Conservation (phyloP, 805 yeast species). For the Ogataea methanolica region DNA sequence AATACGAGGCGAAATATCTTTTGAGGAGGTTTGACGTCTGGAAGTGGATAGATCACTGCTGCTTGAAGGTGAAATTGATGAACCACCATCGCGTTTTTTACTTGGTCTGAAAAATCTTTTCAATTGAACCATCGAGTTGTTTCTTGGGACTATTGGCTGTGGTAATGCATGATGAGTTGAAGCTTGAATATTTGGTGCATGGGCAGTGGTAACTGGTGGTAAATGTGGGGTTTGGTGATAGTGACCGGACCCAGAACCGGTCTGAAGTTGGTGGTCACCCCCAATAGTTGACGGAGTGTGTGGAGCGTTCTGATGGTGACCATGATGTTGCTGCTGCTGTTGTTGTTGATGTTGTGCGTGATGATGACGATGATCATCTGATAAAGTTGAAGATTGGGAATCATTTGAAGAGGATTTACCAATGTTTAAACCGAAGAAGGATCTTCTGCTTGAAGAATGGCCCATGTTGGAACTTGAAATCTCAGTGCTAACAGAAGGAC, state of each 20-base stretch:
- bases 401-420: conserved; percentile 29
- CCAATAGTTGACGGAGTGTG: background rate
- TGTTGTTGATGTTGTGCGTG: conserved; percentile 2
- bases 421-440: conserved; percentile 26
- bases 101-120: conserved; percentile 68
- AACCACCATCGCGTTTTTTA: conserved; percentile 21
- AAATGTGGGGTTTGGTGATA: conserved; percentile 16
- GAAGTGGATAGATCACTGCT: conserved; percentile 4
- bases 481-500: conserved; percentile 10
- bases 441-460: conserved; percentile 24
- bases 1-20: conserved; percentile 15
- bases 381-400: conserved; percentile 21
- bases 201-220: conserved; percentile 5
- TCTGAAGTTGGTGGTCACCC: conserved; percentile 4
- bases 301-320: conserved; percentile 1
- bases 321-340: conserved; percentile 1
- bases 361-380: conserved; percentile 23
- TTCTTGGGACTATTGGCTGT: conserved; percentile 2
- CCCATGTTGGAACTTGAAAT: conserved; percentile 19
- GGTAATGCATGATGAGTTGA: background rate
- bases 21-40: conserved; percentile 18
- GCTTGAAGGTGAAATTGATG: conserved; percentile 6
- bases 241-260: conserved; percentile 2
- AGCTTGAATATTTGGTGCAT: background rate
- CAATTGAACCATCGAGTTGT: conserved; percentile 60